Base-by-base conservation (phyloP, 2,329 filamentous ascomycete species). In the Claviceps sp. region DNA sequence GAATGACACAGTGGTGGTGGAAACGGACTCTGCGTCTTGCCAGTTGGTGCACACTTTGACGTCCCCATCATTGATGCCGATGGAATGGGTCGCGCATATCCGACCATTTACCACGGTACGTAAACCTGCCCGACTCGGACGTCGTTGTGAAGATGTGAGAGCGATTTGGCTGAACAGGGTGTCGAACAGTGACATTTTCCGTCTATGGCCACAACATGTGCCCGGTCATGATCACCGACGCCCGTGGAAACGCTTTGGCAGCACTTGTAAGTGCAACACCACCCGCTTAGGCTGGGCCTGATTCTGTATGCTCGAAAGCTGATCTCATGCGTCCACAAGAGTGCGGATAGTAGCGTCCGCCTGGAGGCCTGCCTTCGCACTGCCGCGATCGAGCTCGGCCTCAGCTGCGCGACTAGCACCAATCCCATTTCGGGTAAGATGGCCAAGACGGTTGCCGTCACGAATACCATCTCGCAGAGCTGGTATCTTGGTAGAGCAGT, bases 31-130 rank as follows among this genome's bases (percentile, higher is more conserved):
- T 64, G 64, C 18, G 61, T 59, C 0, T 65, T 70, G 13, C 62
- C 64, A 1, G 59, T 63, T 0, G 56, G 63, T 13, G 63, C 62
- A 5, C 59, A 68, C 45, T 69, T 65, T 41, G 65, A 69, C 26
- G 60, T 69, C 2, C 67, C 67, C 0, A 57, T 69, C 4, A 57
- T 70, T 1, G 67, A 70, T 18, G 67, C 64, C 3, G 67, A 70
- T 54, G 62, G 60, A 0, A 69, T 70, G 67, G 66, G 67, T 1
- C 54, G 67, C 47, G 67, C 67, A 0, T 70, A 67, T 54, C 67
- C 67, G 0, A 70, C 67, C 3, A 64, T 66, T 59, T 62, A 67
- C 38, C 64, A 69, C 20, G 61, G 63, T 64, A 50, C 51, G 61
- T 14, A 34, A 11, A 34, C 3, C 30, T 34, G 30, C 9, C 30